A percentile compares a stretch with the other conserved stretches of the same genome.
These are phyloP conservation scores for Aspergillus texensis DNA, from an alignment of 2,329 filamentous ascomycete species.

Conservation along the genomic window DNA sequence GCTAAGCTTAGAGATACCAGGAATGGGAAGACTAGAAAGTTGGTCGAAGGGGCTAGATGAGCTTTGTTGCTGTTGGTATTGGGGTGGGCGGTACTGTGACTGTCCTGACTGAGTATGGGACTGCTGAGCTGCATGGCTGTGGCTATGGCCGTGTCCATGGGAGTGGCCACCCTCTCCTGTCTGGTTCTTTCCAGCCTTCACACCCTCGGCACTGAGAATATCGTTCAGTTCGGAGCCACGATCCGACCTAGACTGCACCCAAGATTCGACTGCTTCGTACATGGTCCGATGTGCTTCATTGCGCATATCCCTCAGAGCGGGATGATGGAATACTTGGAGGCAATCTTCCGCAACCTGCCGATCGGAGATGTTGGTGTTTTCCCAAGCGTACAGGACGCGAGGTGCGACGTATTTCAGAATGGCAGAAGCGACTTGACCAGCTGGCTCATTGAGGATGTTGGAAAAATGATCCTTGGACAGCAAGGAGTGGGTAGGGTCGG, in stretches of 20 bases:
- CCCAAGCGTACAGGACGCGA: conserved; percentile 88
- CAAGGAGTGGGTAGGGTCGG: conserved; percentile 80
- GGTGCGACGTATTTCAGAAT: conserved; percentile 87
- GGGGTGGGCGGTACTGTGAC: conserved; percentile 22
- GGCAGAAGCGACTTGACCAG: conserved; percentile 71
- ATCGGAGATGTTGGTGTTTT: conserved; percentile 79
- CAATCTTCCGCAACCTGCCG: conserved; percentile 84
- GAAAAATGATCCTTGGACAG: conserved; percentile 84
- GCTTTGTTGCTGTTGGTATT: conserved; percentile 29
- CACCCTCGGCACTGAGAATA: conserved; percentile 79
- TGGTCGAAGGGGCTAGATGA: conserved; percentile 34
- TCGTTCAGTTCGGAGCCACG: conserved; percentile 69
- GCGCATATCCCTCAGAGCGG: conserved; percentile 73
- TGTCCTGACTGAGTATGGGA: conserved; percentile 12
- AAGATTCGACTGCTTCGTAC: conserved; percentile 82
- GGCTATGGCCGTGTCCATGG: conserved; percentile 30
- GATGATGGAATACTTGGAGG: conserved; percentile 85
- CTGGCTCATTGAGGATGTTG: conserved; percentile 75
- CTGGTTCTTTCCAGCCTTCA: conserved; percentile 75
- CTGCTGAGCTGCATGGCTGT: conserved; percentile 22
- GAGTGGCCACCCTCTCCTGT: conserved; percentile 34
- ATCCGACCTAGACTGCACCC: conserved; percentile 72
- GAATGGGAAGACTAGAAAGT: conserved; percentile 38
- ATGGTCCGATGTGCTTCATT: conserved; percentile 83
- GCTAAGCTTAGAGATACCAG: conserved; percentile 41